Conservation (phyloP, 805 yeast species). For the Metschnikowia corniflorae region DNA sequence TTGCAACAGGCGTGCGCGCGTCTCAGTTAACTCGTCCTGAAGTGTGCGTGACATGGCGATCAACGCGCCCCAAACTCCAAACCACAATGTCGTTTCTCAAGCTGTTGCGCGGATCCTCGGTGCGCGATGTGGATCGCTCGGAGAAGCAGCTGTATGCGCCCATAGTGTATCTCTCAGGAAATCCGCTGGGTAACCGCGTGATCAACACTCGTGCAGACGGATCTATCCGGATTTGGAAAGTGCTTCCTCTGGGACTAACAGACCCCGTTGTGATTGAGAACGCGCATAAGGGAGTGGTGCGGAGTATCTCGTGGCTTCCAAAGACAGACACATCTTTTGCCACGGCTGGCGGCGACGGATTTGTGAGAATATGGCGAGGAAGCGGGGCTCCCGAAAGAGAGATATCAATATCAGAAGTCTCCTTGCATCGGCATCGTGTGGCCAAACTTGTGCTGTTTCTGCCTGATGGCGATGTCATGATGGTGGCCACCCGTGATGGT, state of each 20-base stretch:
- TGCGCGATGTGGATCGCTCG: constrained; percentile 11
- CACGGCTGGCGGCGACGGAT: constrained; percentile 46
- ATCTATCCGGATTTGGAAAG: constrained; percentile 40
- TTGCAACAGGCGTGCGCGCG: too few species aligned
- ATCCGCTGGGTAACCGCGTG: constrained; percentile 39
- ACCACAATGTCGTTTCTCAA: too few species aligned
- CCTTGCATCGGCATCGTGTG: constrained; percentile 11
- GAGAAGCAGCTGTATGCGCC: constrained; percentile 24
- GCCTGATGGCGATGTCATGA: constrained; percentile 45
- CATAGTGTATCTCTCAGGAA: constrained; percentile 36
- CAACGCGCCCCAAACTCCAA: too few species aligned
- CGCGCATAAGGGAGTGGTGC: constrained; percentile 40
- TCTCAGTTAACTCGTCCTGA: too few species aligned
- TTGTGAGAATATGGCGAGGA: constrained; percentile 32
- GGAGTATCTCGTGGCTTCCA: constrained; percentile 49
- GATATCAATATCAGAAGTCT: constrained; percentile 18
- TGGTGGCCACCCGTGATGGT: constrained; percentile 41
- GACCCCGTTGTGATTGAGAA: constrained; percentile 40
- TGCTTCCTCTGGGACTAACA: constrained; percentile 22
- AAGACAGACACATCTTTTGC: constrained; percentile 42
- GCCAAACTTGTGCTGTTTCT: constrained; percentile 34
- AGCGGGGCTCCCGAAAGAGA: constrained; percentile 14
- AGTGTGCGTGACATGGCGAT: too few species aligned
- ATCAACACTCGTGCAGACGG: constrained; percentile 43
- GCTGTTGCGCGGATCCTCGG: too few species aligned